phyloP scores from a whole-genome alignment of 306 rosid genomes.

The Trifolium repens region DNA sequence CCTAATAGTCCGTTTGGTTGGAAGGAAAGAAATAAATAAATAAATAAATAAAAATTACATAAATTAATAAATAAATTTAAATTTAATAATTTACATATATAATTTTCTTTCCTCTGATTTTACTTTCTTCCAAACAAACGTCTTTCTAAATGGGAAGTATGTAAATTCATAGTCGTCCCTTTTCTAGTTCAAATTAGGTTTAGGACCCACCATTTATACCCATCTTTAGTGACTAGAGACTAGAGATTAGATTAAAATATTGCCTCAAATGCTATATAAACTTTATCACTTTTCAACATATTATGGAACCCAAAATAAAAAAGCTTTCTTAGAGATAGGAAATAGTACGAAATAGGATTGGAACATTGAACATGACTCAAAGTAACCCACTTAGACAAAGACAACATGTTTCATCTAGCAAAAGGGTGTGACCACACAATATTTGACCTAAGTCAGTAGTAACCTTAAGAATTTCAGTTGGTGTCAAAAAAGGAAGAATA shows the following conservation, averaged over 20 bases:
- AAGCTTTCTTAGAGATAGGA: constrained; percentile 8
- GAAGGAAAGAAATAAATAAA: no score
- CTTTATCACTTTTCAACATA: constrained; percentile 43
- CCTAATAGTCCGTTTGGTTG: no score
- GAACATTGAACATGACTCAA: constrained; percentile 43
- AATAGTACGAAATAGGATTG: constrained; percentile 3
- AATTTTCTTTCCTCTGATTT: no score
- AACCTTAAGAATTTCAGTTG: constrained; percentile 28
- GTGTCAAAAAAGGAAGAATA: constrained; percentile 15
- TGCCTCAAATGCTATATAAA: constrained; percentile 34
- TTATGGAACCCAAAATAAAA: constrained; percentile 27
- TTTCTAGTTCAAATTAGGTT: constrained; percentile 7
- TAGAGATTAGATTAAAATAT: constrained; percentile 43
- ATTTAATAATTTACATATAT: no score
- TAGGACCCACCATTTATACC: constrained; percentile 50
- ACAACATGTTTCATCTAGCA: constrained; percentile 29
- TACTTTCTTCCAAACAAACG: no score
- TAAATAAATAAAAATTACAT: no score
- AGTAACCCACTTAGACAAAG: constrained; percentile 31
- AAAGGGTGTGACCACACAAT: no score
- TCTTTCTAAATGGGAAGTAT: neutral
- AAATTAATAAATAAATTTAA: no score
- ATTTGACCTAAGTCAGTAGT: constrained; percentile 35
- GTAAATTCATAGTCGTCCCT: constrained; percentile 38
- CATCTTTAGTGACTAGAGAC: constrained; percentile 35